Percentiles rank a stretch among this genome's conserved stretches.
Evolutionary conservation across 352 stramenopile species (phyloP).

Genomic region (Phytophthora pistaciae): DNA sequence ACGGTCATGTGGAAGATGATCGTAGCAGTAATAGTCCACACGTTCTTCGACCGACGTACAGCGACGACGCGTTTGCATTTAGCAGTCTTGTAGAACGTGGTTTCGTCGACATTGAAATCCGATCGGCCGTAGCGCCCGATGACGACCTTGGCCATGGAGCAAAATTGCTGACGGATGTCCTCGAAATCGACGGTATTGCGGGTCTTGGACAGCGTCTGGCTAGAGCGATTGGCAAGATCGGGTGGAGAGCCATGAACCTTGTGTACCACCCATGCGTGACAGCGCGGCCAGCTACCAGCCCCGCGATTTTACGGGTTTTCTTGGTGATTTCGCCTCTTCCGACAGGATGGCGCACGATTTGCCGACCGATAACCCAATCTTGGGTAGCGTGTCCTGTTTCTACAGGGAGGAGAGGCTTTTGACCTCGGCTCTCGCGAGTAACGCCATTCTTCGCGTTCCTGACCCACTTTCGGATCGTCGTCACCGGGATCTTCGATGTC

Average conservation of each 20-base stretch:
- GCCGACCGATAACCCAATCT: neutral
- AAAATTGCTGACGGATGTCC: neutral
- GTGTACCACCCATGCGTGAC: neutral
- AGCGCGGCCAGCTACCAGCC: neutral
- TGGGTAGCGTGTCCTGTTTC: neutral
- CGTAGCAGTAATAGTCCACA: too few species aligned
- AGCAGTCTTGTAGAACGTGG: too few species aligned
- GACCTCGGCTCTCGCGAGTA: neutral
- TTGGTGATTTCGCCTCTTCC: neutral
- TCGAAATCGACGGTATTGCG: neutral
- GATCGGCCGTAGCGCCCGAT: neutral
- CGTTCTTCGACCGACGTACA: too few species aligned
- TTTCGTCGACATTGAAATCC: neutral
- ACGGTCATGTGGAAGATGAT: too few species aligned
- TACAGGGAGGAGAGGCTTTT: neutral
- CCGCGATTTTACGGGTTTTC: neutral
- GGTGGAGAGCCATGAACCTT: neutral
- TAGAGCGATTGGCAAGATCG: neutral
- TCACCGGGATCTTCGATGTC: neutral
- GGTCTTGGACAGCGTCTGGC: neutral
- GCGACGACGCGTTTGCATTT: too few species aligned
- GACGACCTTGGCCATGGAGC: neutral
- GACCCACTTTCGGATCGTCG: neutral
- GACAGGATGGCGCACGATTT: neutral
- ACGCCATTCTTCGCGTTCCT: neutral